Conservation (phyloP, 2,329 filamentous ascomycete genomes). For the Leptographium radiaticola region DNA sequence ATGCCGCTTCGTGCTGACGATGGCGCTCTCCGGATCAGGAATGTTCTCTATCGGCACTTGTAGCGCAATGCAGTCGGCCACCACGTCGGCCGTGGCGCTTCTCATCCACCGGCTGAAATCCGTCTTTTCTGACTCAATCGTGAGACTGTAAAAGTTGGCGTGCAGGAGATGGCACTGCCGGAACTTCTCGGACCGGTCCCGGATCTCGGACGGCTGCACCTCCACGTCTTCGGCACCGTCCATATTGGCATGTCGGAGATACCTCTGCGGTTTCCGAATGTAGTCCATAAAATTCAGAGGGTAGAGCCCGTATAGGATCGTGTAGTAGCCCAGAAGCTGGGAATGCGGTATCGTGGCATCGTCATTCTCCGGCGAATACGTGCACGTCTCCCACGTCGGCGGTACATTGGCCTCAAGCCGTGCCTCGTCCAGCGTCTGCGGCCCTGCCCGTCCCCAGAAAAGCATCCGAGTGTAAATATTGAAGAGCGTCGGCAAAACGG, state of each 20-base stretch:
- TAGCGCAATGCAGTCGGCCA: constrained; percentile 67
- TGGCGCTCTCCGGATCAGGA: not conserved
- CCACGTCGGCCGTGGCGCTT: constrained; percentile 65
- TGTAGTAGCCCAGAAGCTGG: constrained; percentile 64
- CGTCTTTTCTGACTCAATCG: constrained; percentile 65
- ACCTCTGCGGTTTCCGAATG: constrained; percentile 68
- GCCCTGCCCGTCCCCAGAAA: constrained; percentile 55
- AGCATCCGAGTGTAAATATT: constrained; percentile 68
- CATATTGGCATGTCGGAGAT: constrained; percentile 60
- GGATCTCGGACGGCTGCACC: constrained; percentile 64
- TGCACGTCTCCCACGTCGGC: constrained; percentile 48
- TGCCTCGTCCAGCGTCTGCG: constrained; percentile 24
- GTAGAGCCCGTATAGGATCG: constrained; percentile 70
- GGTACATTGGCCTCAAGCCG: constrained; percentile 20
- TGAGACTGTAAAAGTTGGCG: constrained; percentile 73
- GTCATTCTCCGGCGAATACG: constrained; percentile 48
- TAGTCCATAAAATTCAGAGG: constrained; percentile 81
- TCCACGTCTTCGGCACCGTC: constrained; percentile 61
- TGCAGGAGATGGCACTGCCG: constrained; percentile 62
- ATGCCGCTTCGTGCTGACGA: not conserved
- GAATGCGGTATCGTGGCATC: constrained; percentile 40
- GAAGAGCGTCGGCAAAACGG: constrained; percentile 60
- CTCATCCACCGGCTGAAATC: constrained; percentile 69
- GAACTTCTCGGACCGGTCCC: constrained; percentile 62
- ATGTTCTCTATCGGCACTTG: constrained; percentile 24